Evolutionary conservation across 441 rosid species (phyloP).

Genomic region (Brassica balearica): DNA sequence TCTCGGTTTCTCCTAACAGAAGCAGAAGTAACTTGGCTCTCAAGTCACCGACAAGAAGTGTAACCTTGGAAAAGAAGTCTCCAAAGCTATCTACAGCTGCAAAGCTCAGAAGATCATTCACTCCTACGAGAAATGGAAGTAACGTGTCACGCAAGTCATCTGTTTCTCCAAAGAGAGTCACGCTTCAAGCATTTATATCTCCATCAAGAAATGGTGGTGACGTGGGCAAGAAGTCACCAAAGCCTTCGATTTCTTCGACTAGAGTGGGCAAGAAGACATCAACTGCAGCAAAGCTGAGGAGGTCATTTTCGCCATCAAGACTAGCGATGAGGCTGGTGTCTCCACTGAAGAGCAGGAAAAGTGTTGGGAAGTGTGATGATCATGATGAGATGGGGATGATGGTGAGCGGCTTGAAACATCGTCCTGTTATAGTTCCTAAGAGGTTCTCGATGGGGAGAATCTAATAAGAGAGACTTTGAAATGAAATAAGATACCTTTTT

Average conservation of each 20-base stretch:
- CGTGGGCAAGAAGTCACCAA: conserved; percentile 35
- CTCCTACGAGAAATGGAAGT: conserved; percentile 55
- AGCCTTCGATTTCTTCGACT: conserved; percentile 26
- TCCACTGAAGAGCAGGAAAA: conserved; percentile 79
- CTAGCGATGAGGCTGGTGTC: conserved; percentile 75
- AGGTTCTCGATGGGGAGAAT: conserved; percentile 73
- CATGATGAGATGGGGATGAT: conserved; percentile 36
- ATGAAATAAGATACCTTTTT: background rate
- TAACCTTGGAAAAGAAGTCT: conserved; percentile 28
- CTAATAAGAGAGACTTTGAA: conserved; percentile 34
- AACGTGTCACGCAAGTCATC: conserved; percentile 49
- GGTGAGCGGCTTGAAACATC: conserved; percentile 70
- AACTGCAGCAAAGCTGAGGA: conserved; percentile 60
- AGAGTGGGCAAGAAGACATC: conserved; percentile 54
- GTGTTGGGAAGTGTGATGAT: conserved; percentile 54
- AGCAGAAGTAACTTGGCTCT: conserved; percentile 39
- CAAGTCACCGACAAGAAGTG: conserved; percentile 41
- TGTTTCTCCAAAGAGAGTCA: conserved; percentile 59
- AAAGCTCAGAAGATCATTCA: conserved; percentile 48
- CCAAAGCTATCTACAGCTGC: conserved; percentile 44
- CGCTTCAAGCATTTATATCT: conserved; percentile 37
- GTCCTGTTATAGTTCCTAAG: conserved; percentile 54
- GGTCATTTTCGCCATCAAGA: conserved; percentile 83
- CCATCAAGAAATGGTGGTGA: conserved; percentile 31
- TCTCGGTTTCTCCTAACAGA: conserved; percentile 66